These are phyloP conservation scores for Thinopyrum elongatum DNA, from an alignment of 176 grass and related monocot genomes.

Conservation along the genomic window DNA sequence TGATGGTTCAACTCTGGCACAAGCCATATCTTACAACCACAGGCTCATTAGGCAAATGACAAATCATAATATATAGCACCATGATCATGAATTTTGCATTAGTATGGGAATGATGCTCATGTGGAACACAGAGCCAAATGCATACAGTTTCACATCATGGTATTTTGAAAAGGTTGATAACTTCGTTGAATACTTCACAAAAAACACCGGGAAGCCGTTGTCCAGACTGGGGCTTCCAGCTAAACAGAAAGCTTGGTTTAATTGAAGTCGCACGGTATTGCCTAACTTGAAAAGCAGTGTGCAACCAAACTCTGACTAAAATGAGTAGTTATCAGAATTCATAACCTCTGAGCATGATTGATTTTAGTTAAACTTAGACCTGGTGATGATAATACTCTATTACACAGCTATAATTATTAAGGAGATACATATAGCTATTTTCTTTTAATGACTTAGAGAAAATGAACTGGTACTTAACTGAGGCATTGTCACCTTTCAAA, in stretches of 20 bases:
- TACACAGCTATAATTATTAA: not conserved
- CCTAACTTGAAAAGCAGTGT: not conserved
- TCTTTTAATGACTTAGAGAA: not conserved
- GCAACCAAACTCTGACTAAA: not conserved
- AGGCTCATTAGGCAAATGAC: conserved; percentile 4
- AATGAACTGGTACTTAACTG: not conserved
- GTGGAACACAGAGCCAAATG: not conserved
- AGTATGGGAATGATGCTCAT: not conserved
- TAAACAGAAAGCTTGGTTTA: not conserved
- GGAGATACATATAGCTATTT: not conserved
- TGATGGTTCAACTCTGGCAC: not conserved
- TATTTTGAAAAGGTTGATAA: not conserved
- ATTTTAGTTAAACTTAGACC: not conserved
- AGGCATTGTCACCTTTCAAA: not conserved
- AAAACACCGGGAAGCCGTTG: not conserved
- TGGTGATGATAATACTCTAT: not conserved
- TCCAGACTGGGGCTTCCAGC: not conserved
- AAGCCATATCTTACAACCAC: not conserved
- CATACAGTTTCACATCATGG: not conserved
- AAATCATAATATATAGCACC: conserved; percentile 1
- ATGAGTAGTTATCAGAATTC: not conserved
- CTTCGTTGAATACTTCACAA: not conserved
- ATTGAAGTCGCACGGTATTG: conserved; percentile 2
- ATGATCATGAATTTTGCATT: not conserved
- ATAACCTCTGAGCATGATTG: not conserved